phyloP scores from a whole-genome alignment of 1,284 basidiomycete species.

The Cutaneotrichosporon sp. region DNA sequence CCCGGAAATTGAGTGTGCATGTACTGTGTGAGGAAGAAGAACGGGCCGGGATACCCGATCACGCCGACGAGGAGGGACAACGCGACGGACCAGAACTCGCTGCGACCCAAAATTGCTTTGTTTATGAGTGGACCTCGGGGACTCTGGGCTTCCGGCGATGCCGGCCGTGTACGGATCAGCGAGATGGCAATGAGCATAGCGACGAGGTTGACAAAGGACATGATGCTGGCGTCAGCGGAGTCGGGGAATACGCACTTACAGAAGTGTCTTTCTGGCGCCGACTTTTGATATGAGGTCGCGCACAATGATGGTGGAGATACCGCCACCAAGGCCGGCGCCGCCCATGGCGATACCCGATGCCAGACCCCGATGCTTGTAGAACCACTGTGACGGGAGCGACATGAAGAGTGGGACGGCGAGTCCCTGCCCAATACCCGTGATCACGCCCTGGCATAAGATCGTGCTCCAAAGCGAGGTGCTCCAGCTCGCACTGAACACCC shows the following conservation, averaged over 20 bases:
- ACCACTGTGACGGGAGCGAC: slow-evolving; percentile 40
- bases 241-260: slow-evolving; percentile 20
- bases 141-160: slow-evolving; percentile 29
- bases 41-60: slow-evolving; percentile 31
- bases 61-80: slow-evolving; percentile 25
- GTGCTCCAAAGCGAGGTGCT: slow-evolving; percentile 6
- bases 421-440: slow-evolving; percentile 29
- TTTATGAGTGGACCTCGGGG: slow-evolving; percentile 29
- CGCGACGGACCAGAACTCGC: slow-evolving; percentile 23
- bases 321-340: slow-evolving; percentile 36
- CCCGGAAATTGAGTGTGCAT: slow-evolving; percentile 18
- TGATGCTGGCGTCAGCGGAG: slow-evolving; percentile 23
- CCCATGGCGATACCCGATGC: slow-evolving; percentile 36
- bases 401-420: slow-evolving; percentile 36
- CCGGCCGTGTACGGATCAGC: slow-evolving; percentile 31
- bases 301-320: slow-evolving; percentile 21
- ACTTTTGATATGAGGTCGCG: slow-evolving; percentile 25
- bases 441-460: slow-evolving; percentile 21
- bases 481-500: slow-evolving; percentile 14
- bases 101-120: slow-evolving; percentile 2
- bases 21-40: slow-evolving; percentile 24
- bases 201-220: slow-evolving; percentile 30
- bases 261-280: slow-evolving; percentile 27
- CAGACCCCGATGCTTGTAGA: slow-evolving; percentile 32
- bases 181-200: slow-evolving; percentile 21